phyloP scores from a whole-genome alignment of 108 stramenopile genomes.

The Cyclotella choctawhatcheeana region DNA sequence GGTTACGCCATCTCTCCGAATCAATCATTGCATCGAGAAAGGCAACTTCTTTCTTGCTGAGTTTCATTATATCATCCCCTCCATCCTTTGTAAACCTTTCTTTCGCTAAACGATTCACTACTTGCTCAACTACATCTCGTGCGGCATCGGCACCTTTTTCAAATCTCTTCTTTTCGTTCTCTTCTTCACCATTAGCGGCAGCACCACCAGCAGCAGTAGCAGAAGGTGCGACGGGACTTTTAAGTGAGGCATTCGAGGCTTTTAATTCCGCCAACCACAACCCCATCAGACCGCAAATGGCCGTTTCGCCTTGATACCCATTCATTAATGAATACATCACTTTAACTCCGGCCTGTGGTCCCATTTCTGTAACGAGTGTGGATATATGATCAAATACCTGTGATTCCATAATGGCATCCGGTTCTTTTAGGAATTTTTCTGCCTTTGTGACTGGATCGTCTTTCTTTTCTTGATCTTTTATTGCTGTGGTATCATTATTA shows the following conservation, averaged over 20 bases:
- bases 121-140: conserved; percentile 67
- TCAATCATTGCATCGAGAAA: conserved; percentile 90
- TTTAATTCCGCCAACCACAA: conserved; percentile 80
- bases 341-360: conserved; percentile 56
- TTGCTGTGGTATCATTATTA: not conserved
- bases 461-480: conserved; percentile 20
- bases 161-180: conserved; percentile 1
- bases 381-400: conserved; percentile 36
- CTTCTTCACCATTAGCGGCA: conserved; percentile 6
- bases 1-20: conserved; percentile 75
- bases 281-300: conserved; percentile 77
- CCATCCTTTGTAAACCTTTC: conserved; percentile 78
- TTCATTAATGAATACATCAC: conserved; percentile 70
- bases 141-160: conserved; percentile 57
- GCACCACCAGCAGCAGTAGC: conserved; percentile 11
- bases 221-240: not conserved
- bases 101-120: conserved; percentile 67
- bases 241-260: not conserved
- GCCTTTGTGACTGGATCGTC: conserved; percentile 66
- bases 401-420: conserved; percentile 83
- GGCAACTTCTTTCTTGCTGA: conserved; percentile 68
- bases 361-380: conserved; percentile 37
- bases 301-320: conserved; percentile 73
- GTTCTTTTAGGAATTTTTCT: conserved; percentile 56
- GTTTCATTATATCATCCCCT: conserved; percentile 72